A percentile compares a stretch with the other conserved stretches of the same genome.
Conservation (phyloP, 2,329 filamentous ascomycete genomes). For the Aureobasidium sp. region DNA sequence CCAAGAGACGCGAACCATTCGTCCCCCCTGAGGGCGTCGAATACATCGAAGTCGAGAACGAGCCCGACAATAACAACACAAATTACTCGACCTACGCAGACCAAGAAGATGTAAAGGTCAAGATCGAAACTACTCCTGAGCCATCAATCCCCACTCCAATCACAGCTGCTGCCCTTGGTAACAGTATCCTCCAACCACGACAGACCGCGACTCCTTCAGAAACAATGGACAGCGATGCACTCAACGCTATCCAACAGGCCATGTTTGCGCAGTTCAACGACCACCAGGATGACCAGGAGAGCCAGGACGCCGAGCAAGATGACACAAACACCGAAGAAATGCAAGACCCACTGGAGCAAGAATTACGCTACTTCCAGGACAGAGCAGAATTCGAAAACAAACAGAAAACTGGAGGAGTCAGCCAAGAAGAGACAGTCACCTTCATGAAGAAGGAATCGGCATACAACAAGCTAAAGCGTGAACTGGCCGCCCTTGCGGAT, state of each 20-base stretch:
- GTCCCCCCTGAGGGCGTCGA: neutral
- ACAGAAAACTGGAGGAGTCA: slow-evolving; percentile 15
- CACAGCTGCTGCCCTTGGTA: neutral
- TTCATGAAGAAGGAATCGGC: slow-evolving; percentile 9
- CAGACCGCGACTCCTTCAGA: neutral
- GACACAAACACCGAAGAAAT: neutral
- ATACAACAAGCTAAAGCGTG: neutral
- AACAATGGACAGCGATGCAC: neutral
- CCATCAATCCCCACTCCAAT: neutral
- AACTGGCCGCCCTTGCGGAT: neutral
- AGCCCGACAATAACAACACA: neutral
- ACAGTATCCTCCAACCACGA: neutral
- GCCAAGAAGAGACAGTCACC: slow-evolving; percentile 18
- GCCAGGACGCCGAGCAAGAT: neutral
- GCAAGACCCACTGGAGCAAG: neutral
- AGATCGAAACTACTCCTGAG: neutral
- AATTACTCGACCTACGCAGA: too few species aligned
- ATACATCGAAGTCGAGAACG: neutral
- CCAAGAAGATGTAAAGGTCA: neutral
- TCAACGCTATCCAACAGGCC: neutral
- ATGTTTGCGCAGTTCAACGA: neutral
- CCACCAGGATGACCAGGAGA: too few species aligned
- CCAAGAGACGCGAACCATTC: too few species aligned
- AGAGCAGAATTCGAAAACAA: slow-evolving; percentile 13
- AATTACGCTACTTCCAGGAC: neutral